These are phyloP conservation scores for Hysterangium stoloniferum DNA, from an alignment of 768 basidiomycete genomes.

Conservation along the genomic window DNA sequence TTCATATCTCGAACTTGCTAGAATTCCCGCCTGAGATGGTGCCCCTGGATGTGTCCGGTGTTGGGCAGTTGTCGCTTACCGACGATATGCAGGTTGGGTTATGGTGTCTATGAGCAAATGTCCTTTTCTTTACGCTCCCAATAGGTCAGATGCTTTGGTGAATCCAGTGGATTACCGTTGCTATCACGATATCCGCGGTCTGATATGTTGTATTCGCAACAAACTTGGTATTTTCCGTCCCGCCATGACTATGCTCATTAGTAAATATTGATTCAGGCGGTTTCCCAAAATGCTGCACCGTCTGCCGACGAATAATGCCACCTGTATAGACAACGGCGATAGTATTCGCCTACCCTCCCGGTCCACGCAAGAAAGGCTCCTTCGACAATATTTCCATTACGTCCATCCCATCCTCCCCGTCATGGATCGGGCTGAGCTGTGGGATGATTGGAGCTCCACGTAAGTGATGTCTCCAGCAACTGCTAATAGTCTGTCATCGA, in stretches of 20 bases:
- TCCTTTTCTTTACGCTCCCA: no score
- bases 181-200: background rate
- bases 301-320: background rate
- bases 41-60: conserved; percentile 47
- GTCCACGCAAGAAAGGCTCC: conserved; percentile 54
- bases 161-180: background rate
- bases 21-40: conserved; percentile 20
- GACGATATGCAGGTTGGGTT: conserved; percentile 78
- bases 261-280: background rate
- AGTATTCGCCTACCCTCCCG: conserved; percentile 1
- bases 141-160: background rate
- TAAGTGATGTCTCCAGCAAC: background rate
- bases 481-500: no score
- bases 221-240: background rate
- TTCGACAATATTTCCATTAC: conserved; percentile 72
- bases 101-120: no score
- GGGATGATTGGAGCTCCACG: conserved; percentile 35
- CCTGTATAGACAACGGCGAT: background rate
- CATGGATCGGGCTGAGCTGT: conserved; percentile 62
- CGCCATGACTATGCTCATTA: background rate
- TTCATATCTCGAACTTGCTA: background rate
- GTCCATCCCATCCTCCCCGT: conserved; percentile 77
- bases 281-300: background rate
- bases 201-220: background rate
- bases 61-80: conserved; percentile 81